phyloP scores from a whole-genome alignment of 2,329 filamentous ascomycete genomes.

The Hypocrella siamensis region DNA sequence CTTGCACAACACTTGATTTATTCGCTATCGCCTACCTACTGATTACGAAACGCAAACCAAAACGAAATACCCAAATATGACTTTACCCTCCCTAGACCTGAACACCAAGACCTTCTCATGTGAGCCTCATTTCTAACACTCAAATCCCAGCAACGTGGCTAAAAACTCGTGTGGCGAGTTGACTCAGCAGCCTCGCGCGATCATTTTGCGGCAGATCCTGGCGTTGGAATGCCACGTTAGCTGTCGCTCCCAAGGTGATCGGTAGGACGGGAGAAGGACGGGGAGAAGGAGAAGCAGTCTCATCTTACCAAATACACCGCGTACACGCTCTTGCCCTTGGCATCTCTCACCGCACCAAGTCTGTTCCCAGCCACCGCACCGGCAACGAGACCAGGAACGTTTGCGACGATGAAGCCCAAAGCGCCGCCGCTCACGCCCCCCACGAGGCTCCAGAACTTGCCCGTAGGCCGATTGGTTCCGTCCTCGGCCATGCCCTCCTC shows the following conservation, averaged over 20 bases:
- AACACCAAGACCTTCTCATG: too few relatives aligned
- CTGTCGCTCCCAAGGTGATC: neutral
- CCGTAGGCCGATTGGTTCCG: slow-evolving; percentile 40
- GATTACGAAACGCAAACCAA: too few relatives aligned
- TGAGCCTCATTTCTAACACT: neutral
- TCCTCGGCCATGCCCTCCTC: slow-evolving; percentile 72
- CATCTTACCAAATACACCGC: slow-evolving; percentile 54
- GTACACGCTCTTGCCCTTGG: slow-evolving; percentile 90
- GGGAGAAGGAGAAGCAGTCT: neutral
- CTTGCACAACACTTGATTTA: too few relatives aligned
- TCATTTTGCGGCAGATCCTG: slow-evolving; percentile 75
- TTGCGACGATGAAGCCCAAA: slow-evolving; percentile 88
- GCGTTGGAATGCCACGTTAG: neutral
- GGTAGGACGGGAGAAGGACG: neutral
- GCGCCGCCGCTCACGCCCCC: slow-evolving; percentile 79
- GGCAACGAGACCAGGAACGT: slow-evolving; percentile 75
- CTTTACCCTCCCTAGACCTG: too few relatives aligned
- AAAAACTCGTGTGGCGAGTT: slow-evolving; percentile 76
- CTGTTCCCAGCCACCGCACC: slow-evolving; percentile 87
- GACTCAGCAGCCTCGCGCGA: slow-evolving; percentile 63
- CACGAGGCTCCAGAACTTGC: slow-evolving; percentile 73
- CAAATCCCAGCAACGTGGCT: slow-evolving; percentile 51
- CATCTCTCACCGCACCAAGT: slow-evolving; percentile 77
- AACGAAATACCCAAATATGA: too few relatives aligned
- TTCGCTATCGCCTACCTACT: too few relatives aligned